phyloP scores from a whole-genome alignment of 176 grass and related monocot species.

The Echinochloa phyllopogon region DNA sequence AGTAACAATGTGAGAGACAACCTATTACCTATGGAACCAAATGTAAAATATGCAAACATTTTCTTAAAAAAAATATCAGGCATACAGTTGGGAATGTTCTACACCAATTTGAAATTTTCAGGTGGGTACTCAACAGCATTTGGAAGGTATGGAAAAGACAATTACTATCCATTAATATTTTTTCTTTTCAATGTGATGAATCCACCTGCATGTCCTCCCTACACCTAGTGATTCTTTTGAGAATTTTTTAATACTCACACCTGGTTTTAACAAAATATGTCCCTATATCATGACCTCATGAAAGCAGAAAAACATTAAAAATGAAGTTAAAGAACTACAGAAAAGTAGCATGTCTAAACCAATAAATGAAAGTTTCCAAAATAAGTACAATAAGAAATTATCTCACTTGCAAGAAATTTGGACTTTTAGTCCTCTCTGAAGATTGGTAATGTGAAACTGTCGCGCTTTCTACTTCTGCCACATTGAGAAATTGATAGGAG shows the following conservation, averaged over 20 bases:
- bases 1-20: not conserved
- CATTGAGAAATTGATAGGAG: slow-evolving; percentile 92
- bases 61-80: not conserved
- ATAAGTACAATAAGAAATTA: slow-evolving; percentile 12
- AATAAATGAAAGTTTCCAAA: slow-evolving; percentile 5
- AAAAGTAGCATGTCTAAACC: not conserved
- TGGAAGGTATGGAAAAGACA: not conserved
- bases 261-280: not conserved
- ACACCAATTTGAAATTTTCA: not conserved
- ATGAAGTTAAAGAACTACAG: not conserved
- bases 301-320: not conserved
- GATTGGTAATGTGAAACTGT: slow-evolving; percentile 56
- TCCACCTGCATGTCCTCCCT: not conserved
- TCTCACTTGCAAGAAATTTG: slow-evolving; percentile 79
- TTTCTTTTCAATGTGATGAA: not conserved
- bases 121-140: not conserved
- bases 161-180: not conserved
- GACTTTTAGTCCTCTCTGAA: slow-evolving; percentile 67
- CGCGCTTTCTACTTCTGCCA: slow-evolving; percentile 87
- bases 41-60: not conserved
- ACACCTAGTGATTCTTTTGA: not conserved
- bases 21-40: not conserved
- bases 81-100: not conserved
- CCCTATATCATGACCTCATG: slow-evolving; percentile 8
- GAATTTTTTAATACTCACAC: not conserved